Conservation (phyloP, 2,329 filamentous ascomycete genomes). For the Aspergillus sp. region DNA sequence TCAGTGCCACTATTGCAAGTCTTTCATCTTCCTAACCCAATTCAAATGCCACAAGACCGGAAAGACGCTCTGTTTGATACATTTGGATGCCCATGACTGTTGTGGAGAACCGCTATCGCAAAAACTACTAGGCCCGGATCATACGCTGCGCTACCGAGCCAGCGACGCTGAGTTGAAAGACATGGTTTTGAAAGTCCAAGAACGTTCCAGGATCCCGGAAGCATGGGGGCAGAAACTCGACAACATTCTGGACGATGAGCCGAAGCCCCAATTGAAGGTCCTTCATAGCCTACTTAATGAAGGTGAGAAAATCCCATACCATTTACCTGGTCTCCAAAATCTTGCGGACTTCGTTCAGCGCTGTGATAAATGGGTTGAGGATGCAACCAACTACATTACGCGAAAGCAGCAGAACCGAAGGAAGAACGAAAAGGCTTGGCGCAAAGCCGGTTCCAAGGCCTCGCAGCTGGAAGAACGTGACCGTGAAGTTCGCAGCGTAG, state of each 20-base stretch:
- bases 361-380: slow-evolving; percentile 97
- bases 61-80: slow-evolving; percentile 78
- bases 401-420: slow-evolving; percentile 96
- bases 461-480: slow-evolving; percentile 81
- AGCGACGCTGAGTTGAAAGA: slow-evolving; percentile 67
- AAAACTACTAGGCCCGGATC: slow-evolving; percentile 68
- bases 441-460: slow-evolving; percentile 68
- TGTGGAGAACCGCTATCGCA: slow-evolving; percentile 68
- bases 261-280: slow-evolving; percentile 80
- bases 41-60: slow-evolving; percentile 81
- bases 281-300: slow-evolving; percentile 82
- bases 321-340: slow-evolving; percentile 76
- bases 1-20: slow-evolving; percentile 88
- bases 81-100: slow-evolving; percentile 78
- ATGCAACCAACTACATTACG: slow-evolving; percentile 92
- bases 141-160: slow-evolving; percentile 75
- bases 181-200: slow-evolving; percentile 72
- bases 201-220: slow-evolving; percentile 84
- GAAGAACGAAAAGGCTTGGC: slow-evolving; percentile 88
- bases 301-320: slow-evolving; percentile 93
- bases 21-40: slow-evolving; percentile 85
- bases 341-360: slow-evolving; percentile 89
- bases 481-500: slow-evolving; percentile 81
- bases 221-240: slow-evolving; percentile 89
- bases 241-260: slow-evolving; percentile 77